Percentiles rank a stretch among this genome's conserved stretches.
These are phyloP conservation scores for Candida neerlandica DNA, from an alignment of 1,139 yeast genomes.

Conservation along the genomic window DNA sequence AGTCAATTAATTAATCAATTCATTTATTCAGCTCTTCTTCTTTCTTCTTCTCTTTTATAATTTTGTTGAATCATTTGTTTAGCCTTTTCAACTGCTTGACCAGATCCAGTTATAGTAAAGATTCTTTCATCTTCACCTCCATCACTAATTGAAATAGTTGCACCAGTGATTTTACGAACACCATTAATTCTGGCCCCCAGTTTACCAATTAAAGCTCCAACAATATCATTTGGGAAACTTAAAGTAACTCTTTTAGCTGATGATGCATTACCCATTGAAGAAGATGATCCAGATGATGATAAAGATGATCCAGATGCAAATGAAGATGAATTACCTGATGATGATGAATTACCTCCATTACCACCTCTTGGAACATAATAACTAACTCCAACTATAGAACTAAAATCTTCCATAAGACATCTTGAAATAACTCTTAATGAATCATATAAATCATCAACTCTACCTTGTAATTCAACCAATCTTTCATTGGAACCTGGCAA, in stretches of 20 bases:
- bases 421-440: constrained; percentile 67
- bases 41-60: constrained; percentile 74
- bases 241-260: constrained; percentile 27
- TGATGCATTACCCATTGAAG: not conserved
- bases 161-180: constrained; percentile 77
- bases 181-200: constrained; percentile 88
- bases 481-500: constrained; percentile 86
- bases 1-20: no score
- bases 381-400: constrained; percentile 63
- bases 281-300: constrained; percentile 11
- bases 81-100: constrained; percentile 69
- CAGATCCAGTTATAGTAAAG: constrained; percentile 73
- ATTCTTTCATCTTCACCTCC: constrained; percentile 66
- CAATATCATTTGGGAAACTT: constrained; percentile 78
- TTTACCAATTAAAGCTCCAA: constrained; percentile 89
- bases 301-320: constrained; percentile 4
- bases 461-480: constrained; percentile 85
- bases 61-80: constrained; percentile 68
- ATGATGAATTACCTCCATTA: constrained; percentile 9
- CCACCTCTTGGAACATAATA: constrained; percentile 62
- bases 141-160: constrained; percentile 77
- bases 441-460: constrained; percentile 61
- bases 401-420: constrained; percentile 75
- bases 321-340: constrained; percentile 8
- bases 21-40: constrained; percentile 47